Conservation (phyloP, 1,284 basidiomycete species). For the Rhizoctonia solani region DNA sequence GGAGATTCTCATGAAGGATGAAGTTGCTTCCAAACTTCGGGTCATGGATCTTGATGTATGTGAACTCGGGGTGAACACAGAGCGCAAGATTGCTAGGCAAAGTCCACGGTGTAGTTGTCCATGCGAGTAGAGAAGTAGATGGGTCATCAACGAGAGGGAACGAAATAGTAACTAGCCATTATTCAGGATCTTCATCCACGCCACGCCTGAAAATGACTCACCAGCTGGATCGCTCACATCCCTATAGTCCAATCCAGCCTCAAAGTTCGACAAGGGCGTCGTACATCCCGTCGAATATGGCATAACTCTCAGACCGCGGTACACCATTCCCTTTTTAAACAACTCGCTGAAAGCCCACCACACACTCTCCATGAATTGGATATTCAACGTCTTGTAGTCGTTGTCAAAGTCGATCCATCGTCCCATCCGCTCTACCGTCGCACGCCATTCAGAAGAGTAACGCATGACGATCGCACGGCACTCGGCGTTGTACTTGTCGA, state of each 20-base stretch:
- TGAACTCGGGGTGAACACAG: conserved; percentile 95
- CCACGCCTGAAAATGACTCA: conserved; percentile 47
- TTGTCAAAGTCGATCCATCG: conserved; percentile 99
- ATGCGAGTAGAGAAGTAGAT: conserved; percentile 88
- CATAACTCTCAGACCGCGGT: conserved; percentile 94
- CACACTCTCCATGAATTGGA: conserved; percentile 95
- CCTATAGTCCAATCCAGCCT: conserved; percentile 91
- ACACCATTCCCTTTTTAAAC: conserved; percentile 92
- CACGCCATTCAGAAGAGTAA: conserved; percentile 91
- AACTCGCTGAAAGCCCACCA: conserved; percentile 99
- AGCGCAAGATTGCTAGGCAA: conserved; percentile 93
- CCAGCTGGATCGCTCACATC: conserved; percentile 95
- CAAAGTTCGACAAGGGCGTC: conserved; percentile 97
- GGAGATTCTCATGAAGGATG: conserved; percentile 88
- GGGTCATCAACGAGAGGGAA: conserved; percentile 95
- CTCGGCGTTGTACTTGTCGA: conserved; percentile 96
- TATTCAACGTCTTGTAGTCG: conserved; percentile 97
- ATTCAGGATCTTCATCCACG: conserved; percentile 7
- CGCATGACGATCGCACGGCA: conserved; percentile 98
- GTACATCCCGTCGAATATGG: conserved; percentile 97
- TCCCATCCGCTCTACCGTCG: conserved; percentile 96
- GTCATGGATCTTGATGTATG: conserved; percentile 97
- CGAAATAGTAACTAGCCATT: conserved; percentile 76
- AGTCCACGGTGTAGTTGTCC: conserved; percentile 99
- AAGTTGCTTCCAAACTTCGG: conserved; percentile 86